These are phyloP conservation scores for Penicillium desertorum DNA, from an alignment of 495 filamentous ascomycete genomes.

Conservation along the genomic window DNA sequence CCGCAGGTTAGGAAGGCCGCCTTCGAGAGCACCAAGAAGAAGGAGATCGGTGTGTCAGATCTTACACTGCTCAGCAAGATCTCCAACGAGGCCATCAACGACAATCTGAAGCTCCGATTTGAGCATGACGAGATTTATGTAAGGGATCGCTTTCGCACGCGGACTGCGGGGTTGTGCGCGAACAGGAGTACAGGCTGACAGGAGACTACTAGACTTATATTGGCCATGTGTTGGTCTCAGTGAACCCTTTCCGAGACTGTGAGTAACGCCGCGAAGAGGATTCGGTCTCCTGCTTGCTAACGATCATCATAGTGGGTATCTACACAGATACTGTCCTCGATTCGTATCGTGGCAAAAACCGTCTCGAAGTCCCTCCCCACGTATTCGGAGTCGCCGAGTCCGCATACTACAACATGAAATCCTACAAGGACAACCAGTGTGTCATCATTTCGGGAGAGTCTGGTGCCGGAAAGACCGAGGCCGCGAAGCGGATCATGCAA, in stretches of 20 bases:
- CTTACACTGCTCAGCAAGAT: conserved; percentile 97
- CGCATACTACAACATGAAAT: conserved; percentile 99
- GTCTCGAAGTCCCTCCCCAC: conserved; percentile 92
- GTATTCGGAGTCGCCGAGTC: conserved; percentile 98
- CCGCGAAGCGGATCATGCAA: conserved; percentile 98
- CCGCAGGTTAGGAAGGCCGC: conserved; percentile 88
- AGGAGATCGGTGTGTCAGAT: conserved; percentile 98
- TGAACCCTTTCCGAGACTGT: conserved; percentile 97
- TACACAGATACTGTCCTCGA: conserved; percentile 92
- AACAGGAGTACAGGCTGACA: conserved; percentile 26
- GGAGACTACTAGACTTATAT: conserved; percentile 78
- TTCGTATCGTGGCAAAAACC: conserved; percentile 93
- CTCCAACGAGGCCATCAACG: conserved; percentile 98
- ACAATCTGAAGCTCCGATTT: conserved; percentile 96
- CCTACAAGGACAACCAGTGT: conserved; percentile 98
- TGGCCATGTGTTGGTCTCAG: conserved; percentile 98
- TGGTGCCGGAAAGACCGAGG: conserved; percentile 98
- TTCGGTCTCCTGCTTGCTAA: conserved; percentile 14
- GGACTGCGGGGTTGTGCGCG: conserved; percentile 26
- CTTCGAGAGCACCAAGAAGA: conserved; percentile 96
- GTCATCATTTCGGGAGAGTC: conserved; percentile 99
- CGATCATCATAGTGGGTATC: conserved; percentile 70
- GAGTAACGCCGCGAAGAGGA: conserved; percentile 35
- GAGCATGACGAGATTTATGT: conserved; percentile 96
- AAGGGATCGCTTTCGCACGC: conserved; percentile 35